Base-by-base conservation (phyloP, 495 filamentous ascomycete species). In the Penicillium arizonense region DNA sequence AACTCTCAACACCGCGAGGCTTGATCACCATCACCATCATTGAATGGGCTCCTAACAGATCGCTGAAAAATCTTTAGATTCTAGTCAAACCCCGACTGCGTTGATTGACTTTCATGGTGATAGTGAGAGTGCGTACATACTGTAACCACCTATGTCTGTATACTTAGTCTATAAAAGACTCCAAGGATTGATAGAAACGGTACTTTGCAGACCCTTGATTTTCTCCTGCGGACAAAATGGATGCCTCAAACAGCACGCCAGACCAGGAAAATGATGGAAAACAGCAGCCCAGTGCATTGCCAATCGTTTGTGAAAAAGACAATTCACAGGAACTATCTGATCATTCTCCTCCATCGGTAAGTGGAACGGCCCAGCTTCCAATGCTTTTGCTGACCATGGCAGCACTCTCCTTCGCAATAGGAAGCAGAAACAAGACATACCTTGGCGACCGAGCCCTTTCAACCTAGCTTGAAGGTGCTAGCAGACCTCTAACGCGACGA, bases 401-500 rank as follows among this genome's bases (percentile, higher is more conserved):
- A 47, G 21, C 23, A n/a, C 45, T 47, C 34, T 9, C 34, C n/a
- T 11, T 47, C 34, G 21, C 45, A 39, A 4, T 21, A 39, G 34
- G 23, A 47, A 37, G 23, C n/a, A 38, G 35, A 21, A n/a, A n/a
- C 2, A 34, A 46, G 44, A 46, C 30, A 46, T 18, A n/a, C 18
- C 18, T 20, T 35, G 5, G 18, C 30, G 16, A 35, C 30, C 18
- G 30, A 46, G 44, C 44, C 20, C 3, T 42, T 42, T 42, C 10
- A 26, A 42, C 18, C 18, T 10, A 42, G n/a, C 13, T 20, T 38
- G 13, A 13, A 47, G 6, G 13, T 47, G 20, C 33, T 47, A 20
- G 33, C 21, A 28, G 44, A 47, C 44, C n/a, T 47, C 44, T 21
- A 47, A 12, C 34, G 44, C n/a, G 33, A 30, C 34, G 32, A 47